Conservation (phyloP, 345 rosid genomes). For the Syzygium oleosum region DNA sequence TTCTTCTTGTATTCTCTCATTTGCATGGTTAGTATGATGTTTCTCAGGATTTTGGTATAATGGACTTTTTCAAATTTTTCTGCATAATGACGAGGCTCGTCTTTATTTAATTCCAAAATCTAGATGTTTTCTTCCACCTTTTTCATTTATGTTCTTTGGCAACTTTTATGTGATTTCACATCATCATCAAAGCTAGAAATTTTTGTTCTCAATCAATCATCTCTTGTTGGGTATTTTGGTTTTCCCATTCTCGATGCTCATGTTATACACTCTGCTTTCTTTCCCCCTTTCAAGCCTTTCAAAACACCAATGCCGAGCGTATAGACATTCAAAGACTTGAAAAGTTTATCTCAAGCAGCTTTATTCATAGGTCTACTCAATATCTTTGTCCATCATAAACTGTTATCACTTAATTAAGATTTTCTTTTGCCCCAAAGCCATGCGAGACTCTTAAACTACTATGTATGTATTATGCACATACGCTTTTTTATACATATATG, state of each 20-base stretch:
- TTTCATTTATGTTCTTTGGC: background rate
- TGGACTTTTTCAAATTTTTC: background rate
- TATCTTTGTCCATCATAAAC: background rate
- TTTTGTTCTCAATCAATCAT: background rate
- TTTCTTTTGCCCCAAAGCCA: background rate
- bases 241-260: background rate
- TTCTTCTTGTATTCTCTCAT: background rate
- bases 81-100: background rate
- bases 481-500: background rate
- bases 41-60: background rate
- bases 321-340: background rate
- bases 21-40: background rate
- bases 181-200: background rate
- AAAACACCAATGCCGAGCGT: background rate
- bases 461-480: too few relatives aligned
- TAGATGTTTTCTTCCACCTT: background rate
- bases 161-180: background rate
- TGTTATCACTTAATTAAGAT: background rate
- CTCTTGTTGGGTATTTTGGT: background rate
- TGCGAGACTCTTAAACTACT: background rate
- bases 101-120: background rate
- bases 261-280: background rate
- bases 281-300: background rate
- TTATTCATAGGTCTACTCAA: background rate
- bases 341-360: background rate